These are phyloP conservation scores for Lasiodiplodia sp. DNA, from an alignment of 2,329 filamentous ascomycete species.

Conservation along the genomic window DNA sequence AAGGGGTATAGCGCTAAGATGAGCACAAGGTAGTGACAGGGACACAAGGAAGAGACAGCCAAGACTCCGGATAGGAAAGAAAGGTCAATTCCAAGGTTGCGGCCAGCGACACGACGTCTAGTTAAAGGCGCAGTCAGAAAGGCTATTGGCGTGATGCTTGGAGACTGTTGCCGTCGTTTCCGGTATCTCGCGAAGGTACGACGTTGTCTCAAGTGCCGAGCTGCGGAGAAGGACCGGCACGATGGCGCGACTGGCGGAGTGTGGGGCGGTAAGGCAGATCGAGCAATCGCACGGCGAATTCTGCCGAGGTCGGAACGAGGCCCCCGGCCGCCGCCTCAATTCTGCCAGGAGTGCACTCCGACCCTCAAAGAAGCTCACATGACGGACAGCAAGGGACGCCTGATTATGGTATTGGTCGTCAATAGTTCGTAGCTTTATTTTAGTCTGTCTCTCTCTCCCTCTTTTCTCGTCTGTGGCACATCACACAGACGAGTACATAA, in stretches of 20 bases:
- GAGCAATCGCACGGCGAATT: not conserved
- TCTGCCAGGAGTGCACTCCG: conserved; percentile 1
- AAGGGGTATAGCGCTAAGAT: not conserved
- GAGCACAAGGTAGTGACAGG: not conserved
- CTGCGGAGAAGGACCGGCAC: conserved; percentile 14
- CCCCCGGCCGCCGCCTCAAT: not conserved
- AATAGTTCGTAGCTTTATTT: conserved; percentile 15
- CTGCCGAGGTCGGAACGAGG: conserved; percentile 21
- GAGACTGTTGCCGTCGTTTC: conserved; percentile 1
- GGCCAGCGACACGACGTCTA: not conserved
- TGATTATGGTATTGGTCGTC: conserved; percentile 3
- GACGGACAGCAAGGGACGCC: not conserved
- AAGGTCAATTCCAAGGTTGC: not conserved
- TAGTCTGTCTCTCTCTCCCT: conserved; percentile 1
- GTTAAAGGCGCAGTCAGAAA: not conserved
- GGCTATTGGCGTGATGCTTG: conserved; percentile 9
- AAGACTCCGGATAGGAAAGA: too few species aligned
- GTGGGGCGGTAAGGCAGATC: not conserved
- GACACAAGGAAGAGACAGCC: not conserved
- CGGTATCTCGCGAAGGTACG: conserved; percentile 4
- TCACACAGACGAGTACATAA: conserved; percentile 20
- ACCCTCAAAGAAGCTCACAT: not conserved
- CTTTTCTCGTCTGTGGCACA: conserved; percentile 12
- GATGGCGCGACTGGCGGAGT: not conserved
- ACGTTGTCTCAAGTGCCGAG: conserved; percentile 2